phyloP scores from a whole-genome alignment of 148 eudicot genomes.

The Gaultheria prostrata region DNA sequence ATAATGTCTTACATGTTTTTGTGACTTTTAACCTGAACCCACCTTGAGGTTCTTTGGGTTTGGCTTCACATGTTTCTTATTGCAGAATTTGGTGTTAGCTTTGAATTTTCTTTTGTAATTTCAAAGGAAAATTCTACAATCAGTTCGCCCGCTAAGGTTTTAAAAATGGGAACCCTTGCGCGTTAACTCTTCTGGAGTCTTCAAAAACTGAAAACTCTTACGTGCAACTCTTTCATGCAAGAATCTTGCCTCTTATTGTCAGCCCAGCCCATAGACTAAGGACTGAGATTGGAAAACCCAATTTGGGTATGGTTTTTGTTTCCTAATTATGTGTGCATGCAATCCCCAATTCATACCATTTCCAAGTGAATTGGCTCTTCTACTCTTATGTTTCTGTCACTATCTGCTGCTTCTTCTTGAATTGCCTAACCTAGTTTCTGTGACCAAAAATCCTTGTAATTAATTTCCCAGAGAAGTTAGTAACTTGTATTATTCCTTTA shows the following conservation, averaged over 20 bases:
- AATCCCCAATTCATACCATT: background rate
- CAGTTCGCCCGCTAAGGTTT: no score
- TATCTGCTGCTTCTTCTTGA: background rate
- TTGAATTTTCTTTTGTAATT: background rate
- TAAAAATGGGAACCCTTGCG: no score
- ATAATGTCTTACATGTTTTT: background rate
- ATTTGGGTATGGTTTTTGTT: background rate
- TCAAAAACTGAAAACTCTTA: no score
- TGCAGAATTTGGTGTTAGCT: slow-evolving; percentile 11
- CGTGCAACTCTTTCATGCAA: no score
- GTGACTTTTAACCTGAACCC: background rate
- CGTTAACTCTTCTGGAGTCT: no score
- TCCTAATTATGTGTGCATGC: background rate
- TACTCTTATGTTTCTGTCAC: background rate
- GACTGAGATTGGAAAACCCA: background rate
- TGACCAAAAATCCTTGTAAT: background rate
- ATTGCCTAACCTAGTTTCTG: background rate
- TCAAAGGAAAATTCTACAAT: no score
- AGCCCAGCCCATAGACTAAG: no score
- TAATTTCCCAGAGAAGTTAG: background rate
- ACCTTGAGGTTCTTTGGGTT: background rate
- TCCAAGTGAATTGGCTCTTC: background rate
- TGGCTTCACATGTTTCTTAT: slow-evolving; percentile 14
- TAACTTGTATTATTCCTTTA: background rate
- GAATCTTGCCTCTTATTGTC: no score